Evolutionary conservation across 768 basidiomycete genomes (phyloP), one percentile per base, ranked within the genome.

Genomic region (Leccinum aurantiacum): DNA sequence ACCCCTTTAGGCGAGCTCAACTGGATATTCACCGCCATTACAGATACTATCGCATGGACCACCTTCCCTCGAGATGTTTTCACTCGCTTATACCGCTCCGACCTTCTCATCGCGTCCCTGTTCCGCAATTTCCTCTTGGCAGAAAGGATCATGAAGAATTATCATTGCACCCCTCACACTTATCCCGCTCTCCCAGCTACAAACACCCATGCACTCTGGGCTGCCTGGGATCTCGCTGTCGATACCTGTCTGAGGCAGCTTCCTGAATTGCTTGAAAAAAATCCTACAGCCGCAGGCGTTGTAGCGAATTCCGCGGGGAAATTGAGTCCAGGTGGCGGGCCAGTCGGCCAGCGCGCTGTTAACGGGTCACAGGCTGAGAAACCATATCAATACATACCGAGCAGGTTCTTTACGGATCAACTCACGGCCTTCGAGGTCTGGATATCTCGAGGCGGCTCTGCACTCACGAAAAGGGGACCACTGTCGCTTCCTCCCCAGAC

Each of bases 21-120:
- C 71, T 99, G 97, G 97, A 98, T 98, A 63, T 98, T 98, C 76
- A 98, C 95, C 1, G 94, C 96, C 35, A 92, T 99, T 58, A 98
- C 97, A 15, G 97, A 99, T 75, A 98, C 97, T 9, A 98, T 99
- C 62, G 97, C 97, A 7, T 99, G 97, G 97, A 95, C 95, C 14
- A 92, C 93, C 3, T 96, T 99, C 72, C 90, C 95, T 41, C 85
- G 89, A 50, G 95, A 97, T 38, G 84, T 93, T 4, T 98, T 99
- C 75, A 95, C 94, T 17, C 86, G 93, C 37, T 76, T 98, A 25
- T 98, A 98, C 74, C 84, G 97, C 48, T 96, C 95, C 56, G 97
- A 99, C 71, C 84, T 98, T 56, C 84, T 98, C 47, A 93, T 98
- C 54, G 95, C 97, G 1, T 97, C 94, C 6, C 79, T 99, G 3